phyloP scores from a whole-genome alignment of 2,329 filamentous ascomycete species.

The Hymenoscyphus fraxineus region DNA sequence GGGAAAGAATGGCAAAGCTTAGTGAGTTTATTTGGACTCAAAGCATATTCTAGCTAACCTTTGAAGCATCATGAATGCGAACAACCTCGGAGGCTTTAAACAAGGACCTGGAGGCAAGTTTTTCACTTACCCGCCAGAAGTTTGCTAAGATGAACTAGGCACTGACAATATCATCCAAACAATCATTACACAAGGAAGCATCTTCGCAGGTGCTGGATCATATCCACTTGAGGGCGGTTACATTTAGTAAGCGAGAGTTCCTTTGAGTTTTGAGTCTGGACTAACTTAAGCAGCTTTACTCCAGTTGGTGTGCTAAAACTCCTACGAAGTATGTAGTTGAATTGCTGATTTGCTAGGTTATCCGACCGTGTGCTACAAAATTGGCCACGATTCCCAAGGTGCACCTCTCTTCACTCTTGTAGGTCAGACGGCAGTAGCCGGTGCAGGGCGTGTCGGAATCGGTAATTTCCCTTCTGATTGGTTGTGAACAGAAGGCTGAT shows the following conservation, averaged over 20 bases:
- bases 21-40: slow-evolving; percentile 19
- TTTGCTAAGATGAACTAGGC: slow-evolving; percentile 6
- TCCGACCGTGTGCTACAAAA: slow-evolving; percentile 35
- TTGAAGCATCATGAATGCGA: slow-evolving; percentile 35
- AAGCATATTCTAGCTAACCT: not conserved
- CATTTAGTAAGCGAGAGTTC: slow-evolving; percentile 35
- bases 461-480: slow-evolving; percentile 10
- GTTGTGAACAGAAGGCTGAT: not conserved
- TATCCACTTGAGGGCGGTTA: slow-evolving; percentile 48
- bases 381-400: slow-evolving; percentile 33
- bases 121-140: not conserved
- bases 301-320: slow-evolving; percentile 23
- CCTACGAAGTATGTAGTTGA: not conserved
- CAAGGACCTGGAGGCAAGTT: slow-evolving; percentile 28
- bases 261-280: not conserved
- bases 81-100: slow-evolving; percentile 35
- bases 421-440: slow-evolving; percentile 27
- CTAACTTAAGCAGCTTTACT: slow-evolving; percentile 34
- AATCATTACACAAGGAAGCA: slow-evolving; percentile 43
- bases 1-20: slow-evolving; percentile 49
- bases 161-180: slow-evolving; percentile 44
- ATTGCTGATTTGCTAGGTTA: slow-evolving; percentile 11
- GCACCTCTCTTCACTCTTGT: slow-evolving; percentile 37
- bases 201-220: slow-evolving; percentile 46
- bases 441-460: slow-evolving; percentile 34